Base-by-base conservation (phyloP, 2,329 filamentous ascomycete genomes). In the Apiospora rasikravindrae region DNA sequence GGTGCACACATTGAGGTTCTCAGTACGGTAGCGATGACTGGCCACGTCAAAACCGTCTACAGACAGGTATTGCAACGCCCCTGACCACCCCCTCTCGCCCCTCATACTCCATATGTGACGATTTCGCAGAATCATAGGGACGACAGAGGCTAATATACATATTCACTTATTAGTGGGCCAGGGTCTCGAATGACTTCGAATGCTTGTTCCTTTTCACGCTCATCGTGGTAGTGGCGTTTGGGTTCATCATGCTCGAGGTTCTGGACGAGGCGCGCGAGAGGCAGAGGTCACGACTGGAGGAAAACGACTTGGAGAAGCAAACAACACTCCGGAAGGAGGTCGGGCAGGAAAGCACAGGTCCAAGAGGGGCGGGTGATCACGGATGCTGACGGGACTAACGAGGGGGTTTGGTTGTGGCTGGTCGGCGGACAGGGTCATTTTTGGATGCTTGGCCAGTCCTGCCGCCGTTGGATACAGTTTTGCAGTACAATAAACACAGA, bases 231-330 rank as follows among this genome's bases (percentile, higher is more conserved):
- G 49, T 67, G 16, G 42, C 71, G 2, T 37, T 72, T 11, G 67
- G 71, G 2, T 72, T 72, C 26, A 33, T 72, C 45, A n/a, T 47
- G 26, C 51, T 69, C 8, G 71, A 72, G 24, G 44, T 69, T 16
- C 24, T 69, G n/a, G 71, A 69, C 14, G 71, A 72, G 29, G 42
- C 40, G 33, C 51, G 67, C 4, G 67, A 61, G 16, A 7, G 29
- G 29, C 40, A 45, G 2, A 66, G 45, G 19, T 14, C 42, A 29
- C 24, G 37, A 26, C 47, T 53, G 22, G 33, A 29, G 19, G 70
- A 22, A 44, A 33, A 64, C 19, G 57, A 64, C 33, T n/a, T 64
- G 33, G 57, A 64, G 8, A 64, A 64, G 13, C 57, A 64, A 16
- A 40, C 1, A 16, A 40, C 1, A 13, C 22, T 8, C 0, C 40